phyloP scores from a whole-genome alignment of 164 flowering plant species.

The Annona squamosa region DNA sequence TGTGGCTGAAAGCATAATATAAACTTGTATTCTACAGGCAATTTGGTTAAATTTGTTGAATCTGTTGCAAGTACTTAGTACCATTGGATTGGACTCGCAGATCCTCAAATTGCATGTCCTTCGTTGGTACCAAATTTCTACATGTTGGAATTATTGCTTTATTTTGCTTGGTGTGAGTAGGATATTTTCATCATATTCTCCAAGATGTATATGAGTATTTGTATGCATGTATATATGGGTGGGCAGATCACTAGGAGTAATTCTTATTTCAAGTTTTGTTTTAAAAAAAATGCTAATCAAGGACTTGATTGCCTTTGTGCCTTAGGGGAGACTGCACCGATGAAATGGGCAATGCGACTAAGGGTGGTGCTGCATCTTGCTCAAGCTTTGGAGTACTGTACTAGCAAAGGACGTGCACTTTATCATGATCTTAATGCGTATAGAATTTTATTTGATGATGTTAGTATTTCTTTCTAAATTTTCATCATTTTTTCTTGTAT shows the following conservation, averaged over 20 bases:
- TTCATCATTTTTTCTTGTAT: not conserved
- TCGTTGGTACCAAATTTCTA: not conserved
- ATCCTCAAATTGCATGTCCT: not conserved
- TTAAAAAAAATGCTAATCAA: not conserved
- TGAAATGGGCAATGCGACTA: conserved; percentile 90
- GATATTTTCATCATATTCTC: not conserved
- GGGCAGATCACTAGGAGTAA: not conserved
- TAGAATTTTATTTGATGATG: conserved; percentile 80
- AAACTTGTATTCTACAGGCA: not conserved
- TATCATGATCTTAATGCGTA: conserved; percentile 95
- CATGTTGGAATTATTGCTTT: not conserved
- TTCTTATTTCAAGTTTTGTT: not conserved
- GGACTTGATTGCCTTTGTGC: conserved; percentile 6
- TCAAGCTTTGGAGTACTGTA: conserved; percentile 86
- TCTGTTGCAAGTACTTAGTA: not conserved
- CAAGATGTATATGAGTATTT: too few relatives aligned
- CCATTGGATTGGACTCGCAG: not conserved
- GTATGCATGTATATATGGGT: too few relatives aligned
- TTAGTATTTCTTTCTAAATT: conserved; percentile 17
- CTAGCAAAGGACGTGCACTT: conserved; percentile 73
- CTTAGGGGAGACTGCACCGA: conserved; percentile 84
- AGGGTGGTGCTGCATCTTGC: conserved; percentile 86
- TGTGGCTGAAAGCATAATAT: not conserved
- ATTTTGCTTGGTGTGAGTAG: not conserved
- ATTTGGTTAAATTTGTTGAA: not conserved